phyloP scores from a whole-genome alignment of 305 asterid species.

The Fraxinus latifolia region DNA sequence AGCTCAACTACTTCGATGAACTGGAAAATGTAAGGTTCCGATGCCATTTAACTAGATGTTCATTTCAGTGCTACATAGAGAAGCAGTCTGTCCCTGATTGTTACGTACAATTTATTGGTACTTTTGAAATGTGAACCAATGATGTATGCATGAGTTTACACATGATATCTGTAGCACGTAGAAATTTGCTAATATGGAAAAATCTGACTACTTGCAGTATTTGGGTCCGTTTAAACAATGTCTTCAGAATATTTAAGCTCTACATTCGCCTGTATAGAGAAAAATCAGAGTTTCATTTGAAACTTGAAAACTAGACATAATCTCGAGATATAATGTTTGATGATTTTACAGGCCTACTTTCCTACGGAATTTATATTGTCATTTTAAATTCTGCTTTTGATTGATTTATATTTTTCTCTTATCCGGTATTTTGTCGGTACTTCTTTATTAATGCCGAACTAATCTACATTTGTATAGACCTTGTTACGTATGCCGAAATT shows the following conservation, averaged over 20 bases:
- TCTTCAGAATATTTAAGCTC: neutral
- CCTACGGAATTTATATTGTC: neutral
- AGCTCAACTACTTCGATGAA: constrained; percentile 97
- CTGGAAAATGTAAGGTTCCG: constrained; percentile 93
- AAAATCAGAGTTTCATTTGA: neutral
- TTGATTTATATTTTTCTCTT: neutral
- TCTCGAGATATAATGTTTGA: neutral
- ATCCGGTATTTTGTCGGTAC: neutral
- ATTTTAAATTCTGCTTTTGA: neutral
- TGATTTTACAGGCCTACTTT: neutral
- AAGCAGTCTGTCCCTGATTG: constrained; percentile 12
- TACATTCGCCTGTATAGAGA: neutral
- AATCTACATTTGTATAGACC: neutral
- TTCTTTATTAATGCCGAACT: neutral
- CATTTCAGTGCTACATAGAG: neutral
- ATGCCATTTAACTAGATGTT: constrained; percentile 29
- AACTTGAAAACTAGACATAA: neutral
- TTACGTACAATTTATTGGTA: neutral
- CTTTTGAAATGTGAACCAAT: constrained; percentile 1
- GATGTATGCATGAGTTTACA: neutral
- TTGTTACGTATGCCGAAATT: neutral
- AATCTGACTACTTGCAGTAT: neutral
- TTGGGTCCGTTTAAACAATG: neutral
- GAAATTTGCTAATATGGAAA: neutral
- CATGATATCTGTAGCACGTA: neutral